Base-by-base conservation (phyloP, 2,329 filamentous ascomycete species). In the Macroventuria anomochaeta region DNA sequence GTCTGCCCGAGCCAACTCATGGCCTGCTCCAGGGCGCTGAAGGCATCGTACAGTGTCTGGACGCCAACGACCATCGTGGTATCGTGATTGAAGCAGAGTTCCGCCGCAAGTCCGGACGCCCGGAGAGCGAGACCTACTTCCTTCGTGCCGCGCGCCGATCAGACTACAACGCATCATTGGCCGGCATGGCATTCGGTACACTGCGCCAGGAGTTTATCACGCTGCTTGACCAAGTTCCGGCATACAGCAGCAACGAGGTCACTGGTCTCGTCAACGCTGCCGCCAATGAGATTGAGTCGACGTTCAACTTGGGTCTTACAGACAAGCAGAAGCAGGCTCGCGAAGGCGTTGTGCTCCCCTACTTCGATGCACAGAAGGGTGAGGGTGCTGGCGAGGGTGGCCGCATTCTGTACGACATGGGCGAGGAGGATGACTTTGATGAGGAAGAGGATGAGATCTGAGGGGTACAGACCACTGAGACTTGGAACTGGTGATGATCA, bases 401-500 rank as follows among this genome's bases (percentile, higher is more conserved):
- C 0, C 83, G 93, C 56, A 99, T 99, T 61, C 71, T 99, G 68
- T 99, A 99, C 73, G 93, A 97, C 65, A 96, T 97, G 90, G 93
- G 93, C 1, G 85, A 87, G 58, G 95, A 97, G 77, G 95, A 99
- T 75, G 92, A 97, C 72, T 97, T 97, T 77, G 93, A 96, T 64
- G 93, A 96, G 54, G 92, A 96, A 69, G 92, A 97, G 68, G 93
- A 97, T 76, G 93, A 97, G 76, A 92, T 93, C 62, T 93, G 56
- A 68, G 38, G n/a, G 2, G 21, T 10, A 13, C 26, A 11, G n/a
- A 23, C 17, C 10, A 12, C n/a, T 17, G 8, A 7, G 6, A 33
- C 20, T 21, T 37, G 33, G 8, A 18, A 2, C 7, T 37, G 12
- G 23, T 3, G 3, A 32, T 18, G 11, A 12, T 54, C 39, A 40